A percentile compares a stretch with the other conserved stretches of the same genome.
Conservation (phyloP, 2,329 filamentous ascomycete genomes). For the Hyphodiscus sp. region DNA sequence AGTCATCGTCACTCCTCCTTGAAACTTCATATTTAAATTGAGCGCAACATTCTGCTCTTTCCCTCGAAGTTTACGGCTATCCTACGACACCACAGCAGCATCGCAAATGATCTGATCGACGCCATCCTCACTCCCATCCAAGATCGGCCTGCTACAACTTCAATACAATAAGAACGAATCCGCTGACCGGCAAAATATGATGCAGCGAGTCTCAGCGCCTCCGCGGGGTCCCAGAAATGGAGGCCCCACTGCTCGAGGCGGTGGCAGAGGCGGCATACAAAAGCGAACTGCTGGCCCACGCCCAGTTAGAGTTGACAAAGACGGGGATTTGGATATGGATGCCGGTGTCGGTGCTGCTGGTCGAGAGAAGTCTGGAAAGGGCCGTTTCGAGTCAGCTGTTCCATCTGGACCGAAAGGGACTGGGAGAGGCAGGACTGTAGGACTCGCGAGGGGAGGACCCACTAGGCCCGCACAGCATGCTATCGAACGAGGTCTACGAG, state of each 20-base stretch:
- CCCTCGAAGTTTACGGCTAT: not conserved
- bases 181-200: slow-evolving; percentile 3
- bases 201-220: slow-evolving; percentile 16
- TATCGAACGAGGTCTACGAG: slow-evolving; percentile 34
- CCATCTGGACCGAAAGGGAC: slow-evolving; percentile 12
- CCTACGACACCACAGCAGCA: not conserved
- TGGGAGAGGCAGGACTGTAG: slow-evolving; percentile 30
- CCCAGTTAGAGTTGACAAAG: slow-evolving; percentile 43
- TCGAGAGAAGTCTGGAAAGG: slow-evolving; percentile 23
- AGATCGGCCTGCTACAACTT: not conserved
- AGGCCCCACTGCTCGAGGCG: slow-evolving; percentile 24
- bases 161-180: not conserved
- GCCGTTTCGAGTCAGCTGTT: slow-evolving; percentile 12
- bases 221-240: slow-evolving; percentile 24
- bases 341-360: slow-evolving; percentile 26
- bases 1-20: not conserved
- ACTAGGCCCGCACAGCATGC: slow-evolving; percentile 24
- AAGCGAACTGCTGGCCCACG: slow-evolving; percentile 37
- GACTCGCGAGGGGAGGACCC: slow-evolving; percentile 26
- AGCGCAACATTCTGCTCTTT: not conserved
- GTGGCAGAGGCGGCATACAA: slow-evolving; percentile 41
- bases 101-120: not conserved
- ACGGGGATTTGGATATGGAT: slow-evolving; percentile 58
- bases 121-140: not conserved
- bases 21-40: not conserved